Evolutionary conservation across 2,329 filamentous ascomycete species (phyloP), one percentile per base, ranked within the genome.

Genomic region (Ilyonectria destructans): DNA sequence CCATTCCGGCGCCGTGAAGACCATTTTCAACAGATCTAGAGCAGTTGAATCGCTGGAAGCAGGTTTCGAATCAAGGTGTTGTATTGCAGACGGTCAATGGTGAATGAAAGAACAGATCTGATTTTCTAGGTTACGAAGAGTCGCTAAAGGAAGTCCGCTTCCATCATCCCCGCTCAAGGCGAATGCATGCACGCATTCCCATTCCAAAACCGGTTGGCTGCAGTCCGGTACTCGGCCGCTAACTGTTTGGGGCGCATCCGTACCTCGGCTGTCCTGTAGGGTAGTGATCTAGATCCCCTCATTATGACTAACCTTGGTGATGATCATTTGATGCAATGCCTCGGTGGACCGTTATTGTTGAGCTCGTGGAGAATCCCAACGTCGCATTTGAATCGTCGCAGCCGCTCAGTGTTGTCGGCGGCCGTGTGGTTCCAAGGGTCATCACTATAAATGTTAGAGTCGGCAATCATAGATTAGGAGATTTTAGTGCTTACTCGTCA

Each of bases 1-100:
- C 88, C 89, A 92, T 75, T 86, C 79, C 12, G 90, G 89, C 63
- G 91, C 83, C 55, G 83, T 79, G 80, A 93, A 93, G 37, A 86
- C 83, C 85, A 86, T 86, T 10, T 21, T 55, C 26, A 51, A 13
- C 5, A 15, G 9, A 21, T 6, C 9, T 6, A 9, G n/a, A 7
- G 12, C 5, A 13, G 10, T 6, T 15, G 4, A 35, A 37, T 8
- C n/a, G n/a, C 31, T 54, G 10, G 19, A 4, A 5, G n/a, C 17
- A 8, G n/a, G 40, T 8, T 43, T 43, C 13, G 40, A n/a, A 40
- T 8, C n/a, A 8, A 35, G 31, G 19, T 12, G 19, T 2, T 6
- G 4, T 54, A 13, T 23, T 9, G n/a, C 13, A 2, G n/a, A 35
- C 33, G 6, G 6, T 54, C 17, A 10, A 37, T 23, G 51, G 37